Evolutionary conservation across 768 basidiomycete genomes (phyloP).

Genomic region (Panellus pusillus): DNA sequence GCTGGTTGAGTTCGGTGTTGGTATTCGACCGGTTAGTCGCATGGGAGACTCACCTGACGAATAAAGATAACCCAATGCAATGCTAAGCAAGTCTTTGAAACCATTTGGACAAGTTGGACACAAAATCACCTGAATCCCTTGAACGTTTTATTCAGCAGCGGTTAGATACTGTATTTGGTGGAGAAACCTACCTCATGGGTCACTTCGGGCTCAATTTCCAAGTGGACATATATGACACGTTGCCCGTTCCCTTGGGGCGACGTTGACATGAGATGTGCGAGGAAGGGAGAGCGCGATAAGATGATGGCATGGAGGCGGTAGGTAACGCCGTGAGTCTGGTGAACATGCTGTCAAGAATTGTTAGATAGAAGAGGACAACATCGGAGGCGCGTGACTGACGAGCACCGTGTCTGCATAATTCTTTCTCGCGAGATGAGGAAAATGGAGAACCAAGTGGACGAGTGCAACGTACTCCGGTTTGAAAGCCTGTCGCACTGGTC

Average conservation of each 20-base stretch:
- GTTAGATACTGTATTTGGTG: too few relatives aligned
- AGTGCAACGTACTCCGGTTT: conserved; percentile 66
- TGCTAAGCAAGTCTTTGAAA: neutral
- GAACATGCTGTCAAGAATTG: conserved; percentile 55
- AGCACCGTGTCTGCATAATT: conserved; percentile 83
- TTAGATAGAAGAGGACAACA: neutral
- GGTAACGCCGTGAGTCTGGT: conserved; percentile 49
- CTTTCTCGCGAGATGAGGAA: conserved; percentile 36
- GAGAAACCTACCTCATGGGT: conserved; percentile 70
- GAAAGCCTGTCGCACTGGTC: conserved; percentile 44
- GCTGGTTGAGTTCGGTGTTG: conserved; percentile 1
- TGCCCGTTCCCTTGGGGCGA: conserved; percentile 54
- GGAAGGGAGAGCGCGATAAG: conserved; percentile 82
- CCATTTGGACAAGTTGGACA: too few relatives aligned
- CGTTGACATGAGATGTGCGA: conserved; percentile 86
- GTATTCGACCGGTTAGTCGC: neutral
- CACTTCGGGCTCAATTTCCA: conserved; percentile 80
- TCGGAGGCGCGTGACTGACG: conserved; percentile 41
- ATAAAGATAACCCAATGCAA: conserved; percentile 77
- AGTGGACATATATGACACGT: conserved; percentile 69
- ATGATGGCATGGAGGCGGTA: conserved; percentile 85
- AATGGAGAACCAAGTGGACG: conserved; percentile 4
- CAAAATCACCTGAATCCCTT: too few relatives aligned
- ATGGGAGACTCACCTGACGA: conserved; percentile 45
- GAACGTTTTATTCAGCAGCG: too few relatives aligned